Percentiles rank a stretch among this genome's conserved stretches.
Conservation (phyloP, 2,329 filamentous ascomycete genomes). For the Epichloe sylvatica region DNA sequence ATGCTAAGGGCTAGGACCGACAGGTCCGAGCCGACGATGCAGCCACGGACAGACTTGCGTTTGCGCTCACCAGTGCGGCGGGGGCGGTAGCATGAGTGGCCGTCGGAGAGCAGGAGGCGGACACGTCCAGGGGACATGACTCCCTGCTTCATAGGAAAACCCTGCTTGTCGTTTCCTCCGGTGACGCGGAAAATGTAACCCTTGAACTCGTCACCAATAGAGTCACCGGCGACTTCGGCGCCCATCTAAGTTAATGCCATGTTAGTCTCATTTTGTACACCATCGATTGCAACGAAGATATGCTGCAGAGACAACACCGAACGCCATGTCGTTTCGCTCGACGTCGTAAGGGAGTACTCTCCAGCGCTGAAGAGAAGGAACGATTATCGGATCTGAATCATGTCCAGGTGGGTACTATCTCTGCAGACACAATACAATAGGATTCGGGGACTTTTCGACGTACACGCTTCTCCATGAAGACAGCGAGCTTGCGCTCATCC, state of each 20-base stretch:
- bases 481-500: slow-evolving; percentile 97
- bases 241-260: slow-evolving; percentile 48
- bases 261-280: slow-evolving; percentile 17
- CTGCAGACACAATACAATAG: neutral
- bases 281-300: neutral
- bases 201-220: slow-evolving; percentile 98
- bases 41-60: slow-evolving; percentile 97
- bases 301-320: neutral
- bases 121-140: slow-evolving; percentile 98
- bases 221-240: slow-evolving; percentile 83
- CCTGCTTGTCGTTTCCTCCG: slow-evolving; percentile 99
- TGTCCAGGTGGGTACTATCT: neutral
- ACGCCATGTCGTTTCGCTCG: neutral
- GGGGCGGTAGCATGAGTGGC: slow-evolving; percentile 98
- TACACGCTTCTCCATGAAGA: slow-evolving; percentile 98
- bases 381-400: neutral
- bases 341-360: neutral
- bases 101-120: slow-evolving; percentile 84
- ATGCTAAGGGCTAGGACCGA: slow-evolving; percentile 87
- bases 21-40: slow-evolving; percentile 94
- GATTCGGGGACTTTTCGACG: slow-evolving; percentile 22
- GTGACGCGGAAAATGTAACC: slow-evolving; percentile 99
- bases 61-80: slow-evolving; percentile 97
- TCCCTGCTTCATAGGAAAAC: slow-evolving; percentile 99
- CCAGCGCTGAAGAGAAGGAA: neutral